Evolutionary conservation across 108 stramenopile genomes (phyloP).

Genomic region (Nitzschia palea): DNA sequence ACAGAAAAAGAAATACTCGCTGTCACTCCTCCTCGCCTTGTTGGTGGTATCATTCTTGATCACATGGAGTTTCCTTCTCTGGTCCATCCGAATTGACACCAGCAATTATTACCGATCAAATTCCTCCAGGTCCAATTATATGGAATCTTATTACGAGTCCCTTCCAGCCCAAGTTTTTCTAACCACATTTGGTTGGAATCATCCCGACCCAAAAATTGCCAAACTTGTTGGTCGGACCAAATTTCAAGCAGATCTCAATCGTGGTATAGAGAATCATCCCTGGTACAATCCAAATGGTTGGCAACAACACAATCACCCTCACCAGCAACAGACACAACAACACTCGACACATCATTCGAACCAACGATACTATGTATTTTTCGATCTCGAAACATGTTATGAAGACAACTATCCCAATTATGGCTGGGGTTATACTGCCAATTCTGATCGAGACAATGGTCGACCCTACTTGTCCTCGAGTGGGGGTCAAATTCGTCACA

Average conservation of each 20-base stretch:
- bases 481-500: slow-evolving; percentile 7
- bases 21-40: too few relatives aligned
- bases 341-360: neutral
- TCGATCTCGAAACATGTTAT: slow-evolving; percentile 28
- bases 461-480: slow-evolving; percentile 6
- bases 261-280: slow-evolving; percentile 44
- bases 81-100: too few relatives aligned
- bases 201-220: slow-evolving; percentile 20
- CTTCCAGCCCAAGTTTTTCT: slow-evolving; percentile 28
- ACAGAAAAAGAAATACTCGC: too few relatives aligned
- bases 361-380: slow-evolving; percentile 33
- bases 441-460: slow-evolving; percentile 5
- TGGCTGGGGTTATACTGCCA: slow-evolving; percentile 4
- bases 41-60: too few relatives aligned
- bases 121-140: too few relatives aligned
- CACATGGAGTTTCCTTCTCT: too few relatives aligned
- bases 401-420: slow-evolving; percentile 46
- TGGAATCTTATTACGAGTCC: neutral
- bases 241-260: slow-evolving; percentile 10
- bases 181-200: slow-evolving; percentile 42
- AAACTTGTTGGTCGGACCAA: slow-evolving; percentile 8
- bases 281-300: slow-evolving; percentile 42
- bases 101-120: too few relatives aligned
- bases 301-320: slow-evolving; percentile 33
- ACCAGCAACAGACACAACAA: too few relatives aligned